phyloP scores from a whole-genome alignment of 306 rosid species.

The barrel medic (Medicago truncatula) region MtrunA17r5.0-ANR NC_053042.1:11032501-11033000 shows the following conservation, averaged over 20 bases:
- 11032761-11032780: slow-evolving; percentile 51
- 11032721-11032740: slow-evolving; percentile 23
- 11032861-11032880: not conserved
- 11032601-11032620: slow-evolving; percentile 12
- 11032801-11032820: slow-evolving; percentile 37
- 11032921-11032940: too few relatives aligned
- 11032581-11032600: not conserved
- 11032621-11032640: slow-evolving; percentile 26
- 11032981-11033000: slow-evolving; percentile 45
- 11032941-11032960: not conserved
- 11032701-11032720: slow-evolving; percentile 33
- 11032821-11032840: slow-evolving; percentile 40
- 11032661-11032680: slow-evolving; percentile 31
- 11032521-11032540: not conserved
- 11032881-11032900: too few relatives aligned
- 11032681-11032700: slow-evolving; percentile 19
- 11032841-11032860: too few relatives aligned
- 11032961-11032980: slow-evolving; percentile 37
- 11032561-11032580: not conserved
- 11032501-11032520: not conserved
- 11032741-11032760: slow-evolving; percentile 34
- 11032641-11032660: slow-evolving; percentile 38
- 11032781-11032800: slow-evolving; percentile 42
- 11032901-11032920: too few relatives aligned
- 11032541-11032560: not conserved